Base-by-base conservation (phyloP, 23 red algal species). In the Chondrus crispus region DNA sequence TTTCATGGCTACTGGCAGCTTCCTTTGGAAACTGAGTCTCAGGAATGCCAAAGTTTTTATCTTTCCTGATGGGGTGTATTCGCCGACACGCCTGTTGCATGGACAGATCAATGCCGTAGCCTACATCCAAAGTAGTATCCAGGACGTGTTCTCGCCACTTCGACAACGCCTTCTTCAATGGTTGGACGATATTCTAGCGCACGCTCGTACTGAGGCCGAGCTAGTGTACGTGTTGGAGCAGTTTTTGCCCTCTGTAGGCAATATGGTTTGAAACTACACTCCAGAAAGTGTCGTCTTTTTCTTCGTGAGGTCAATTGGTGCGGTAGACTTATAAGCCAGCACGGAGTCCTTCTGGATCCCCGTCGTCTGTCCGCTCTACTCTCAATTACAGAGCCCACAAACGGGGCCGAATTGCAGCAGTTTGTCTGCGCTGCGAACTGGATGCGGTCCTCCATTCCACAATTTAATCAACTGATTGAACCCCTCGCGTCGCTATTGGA, bases 1-100 rank as follows among this genome's bases (percentile, higher is more conserved):
- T 42, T 2, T 37, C 85, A 90, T 46, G 85, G 70, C 12, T 90
- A 90, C 79, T 80, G 68, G 69, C 85, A 90, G 47, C 30, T 77
- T 43, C 72, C 70, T 46, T 54, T 78, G 63, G 5, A 11, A 1
- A 32, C 29, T 35, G 72, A 90, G 43, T 64, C 70, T 24, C 45
- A 76, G 46, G 68, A 90, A 90, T 53, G 3, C 1, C 60, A 66
- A 32, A 66, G 13, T 0, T 66, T 83, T 83, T 45, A 83, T 62
- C 46, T 35, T 0, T 20, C 51, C 78, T 58, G 78, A 83, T 60
- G 52, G 52, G 26, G 52, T 83, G 1, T 63, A 83, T 47, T 60
- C 46, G 28, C 78, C 78, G 24, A 83, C 78, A 60, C 78, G 78
- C 28, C 45, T 83, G 20, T 1, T 83, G 26, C 78, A 83, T 58